These are phyloP conservation scores for Pythium pectinolyticum DNA, from an alignment of 352 stramenopile species.

Conservation along the genomic window DNA sequence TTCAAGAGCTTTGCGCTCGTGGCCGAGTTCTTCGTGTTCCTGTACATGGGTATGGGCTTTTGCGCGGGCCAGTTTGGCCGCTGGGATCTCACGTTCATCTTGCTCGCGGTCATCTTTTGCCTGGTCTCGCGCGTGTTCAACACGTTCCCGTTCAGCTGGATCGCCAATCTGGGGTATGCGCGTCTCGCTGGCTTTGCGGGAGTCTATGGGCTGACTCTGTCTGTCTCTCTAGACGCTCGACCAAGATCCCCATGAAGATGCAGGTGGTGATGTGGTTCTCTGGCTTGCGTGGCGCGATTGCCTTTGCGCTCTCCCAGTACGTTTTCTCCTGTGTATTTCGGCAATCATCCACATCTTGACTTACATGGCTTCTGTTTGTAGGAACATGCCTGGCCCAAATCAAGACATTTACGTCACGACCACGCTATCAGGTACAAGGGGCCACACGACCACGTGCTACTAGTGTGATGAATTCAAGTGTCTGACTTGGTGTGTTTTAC, in stretches of 20 bases:
- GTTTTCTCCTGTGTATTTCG: slow-evolving; percentile 4
- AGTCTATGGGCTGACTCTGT: slow-evolving; percentile 32
- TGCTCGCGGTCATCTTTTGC: slow-evolving; percentile 86
- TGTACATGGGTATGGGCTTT: slow-evolving; percentile 80
- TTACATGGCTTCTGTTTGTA: slow-evolving; percentile 19
- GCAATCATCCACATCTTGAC: not conserved
- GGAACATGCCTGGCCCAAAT: slow-evolving; percentile 93
- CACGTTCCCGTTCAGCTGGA: slow-evolving; percentile 90
- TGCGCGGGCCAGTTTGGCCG: slow-evolving; percentile 65
- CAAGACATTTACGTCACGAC: slow-evolving; percentile 87
- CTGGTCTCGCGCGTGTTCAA: slow-evolving; percentile 91
- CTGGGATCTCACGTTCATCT: slow-evolving; percentile 85
- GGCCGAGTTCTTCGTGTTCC: slow-evolving; percentile 75
- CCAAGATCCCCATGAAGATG: slow-evolving; percentile 86
- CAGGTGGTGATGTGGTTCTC: slow-evolving; percentile 92
- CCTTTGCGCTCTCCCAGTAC: slow-evolving; percentile 85
- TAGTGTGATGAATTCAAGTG: not conserved
- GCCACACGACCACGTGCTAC: too few relatives aligned
- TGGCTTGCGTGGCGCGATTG: slow-evolving; percentile 84
- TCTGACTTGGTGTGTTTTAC: not conserved
- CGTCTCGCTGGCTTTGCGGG: too few relatives aligned
- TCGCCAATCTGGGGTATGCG: slow-evolving; percentile 63
- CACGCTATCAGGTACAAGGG: slow-evolving; percentile 60
- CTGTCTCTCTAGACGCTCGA: slow-evolving; percentile 38
- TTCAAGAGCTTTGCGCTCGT: slow-evolving; percentile 75